Percentiles rank a stretch among this genome's conserved stretches.
Evolutionary conservation across 495 filamentous ascomycete species (phyloP).

Genomic region (Evernia prunastri): DNA sequence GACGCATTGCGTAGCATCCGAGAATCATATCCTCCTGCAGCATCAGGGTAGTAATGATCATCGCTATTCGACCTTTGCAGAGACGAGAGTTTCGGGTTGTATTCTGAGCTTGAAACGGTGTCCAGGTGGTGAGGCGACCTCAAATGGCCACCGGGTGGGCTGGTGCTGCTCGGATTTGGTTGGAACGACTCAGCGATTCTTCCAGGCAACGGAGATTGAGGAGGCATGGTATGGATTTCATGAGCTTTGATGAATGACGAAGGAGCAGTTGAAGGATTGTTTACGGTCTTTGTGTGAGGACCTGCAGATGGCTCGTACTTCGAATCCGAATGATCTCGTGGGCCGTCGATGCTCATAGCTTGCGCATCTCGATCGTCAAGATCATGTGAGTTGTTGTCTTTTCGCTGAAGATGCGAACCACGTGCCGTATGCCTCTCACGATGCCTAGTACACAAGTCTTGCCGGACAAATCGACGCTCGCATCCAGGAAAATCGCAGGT

Average conservation of each 20-base stretch:
- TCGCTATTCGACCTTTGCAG: conserved; percentile 26
- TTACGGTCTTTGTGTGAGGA: background rate
- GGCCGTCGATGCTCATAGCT: conserved; percentile 14
- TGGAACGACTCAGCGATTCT: conserved; percentile 17
- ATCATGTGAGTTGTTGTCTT: conserved; percentile 53
- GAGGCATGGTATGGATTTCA: conserved; percentile 10
- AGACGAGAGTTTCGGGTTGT: conserved; percentile 12
- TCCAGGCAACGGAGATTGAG: conserved; percentile 18
- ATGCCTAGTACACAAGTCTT: conserved; percentile 90
- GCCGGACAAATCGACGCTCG: conserved; percentile 82
- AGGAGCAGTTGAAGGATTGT: conserved; percentile 3
- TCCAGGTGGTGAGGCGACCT: conserved; percentile 18
- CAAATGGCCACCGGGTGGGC: conserved; percentile 18
- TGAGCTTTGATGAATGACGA: conserved; percentile 10
- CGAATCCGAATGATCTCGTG: conserved; percentile 16
- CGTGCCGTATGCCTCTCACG: conserved; percentile 93
- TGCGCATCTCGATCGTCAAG: conserved; percentile 16
- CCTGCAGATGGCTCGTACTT: conserved; percentile 10
- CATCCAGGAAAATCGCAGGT: conserved; percentile 92
- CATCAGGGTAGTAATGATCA: conserved; percentile 25
- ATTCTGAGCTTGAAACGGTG: conserved; percentile 15
- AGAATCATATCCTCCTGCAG: conserved; percentile 18
- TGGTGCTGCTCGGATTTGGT: conserved; percentile 8
- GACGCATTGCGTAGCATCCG: conserved; percentile 15
- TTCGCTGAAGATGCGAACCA: conserved; percentile 88